phyloP scores from a whole-genome alignment of 345 rosid genomes.

The Anacardium occidentale region DNA sequence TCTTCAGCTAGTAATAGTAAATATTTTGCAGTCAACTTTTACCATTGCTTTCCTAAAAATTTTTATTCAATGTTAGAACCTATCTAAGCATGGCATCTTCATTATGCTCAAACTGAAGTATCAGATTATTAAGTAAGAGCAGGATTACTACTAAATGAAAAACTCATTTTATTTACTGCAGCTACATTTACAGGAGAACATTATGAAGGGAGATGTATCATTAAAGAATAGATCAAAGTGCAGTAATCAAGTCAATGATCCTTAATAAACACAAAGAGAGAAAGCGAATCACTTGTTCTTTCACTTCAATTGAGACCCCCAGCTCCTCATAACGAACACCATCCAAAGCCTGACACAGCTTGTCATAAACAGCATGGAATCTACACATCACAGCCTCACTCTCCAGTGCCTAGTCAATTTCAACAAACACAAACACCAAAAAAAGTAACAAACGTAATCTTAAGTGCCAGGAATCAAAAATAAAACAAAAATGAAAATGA shows the following conservation, averaged over 20 bases:
- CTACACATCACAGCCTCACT: slow-evolving; percentile 55
- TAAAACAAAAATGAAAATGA: not conserved
- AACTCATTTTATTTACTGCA: too few species aligned
- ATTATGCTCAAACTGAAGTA: too few species aligned
- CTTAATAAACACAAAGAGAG: not conserved
- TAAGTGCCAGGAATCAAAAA: not conserved
- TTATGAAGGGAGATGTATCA: not conserved
- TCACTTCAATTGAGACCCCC: slow-evolving; percentile 56
- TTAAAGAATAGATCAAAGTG: not conserved
- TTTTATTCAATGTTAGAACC: too few species aligned
- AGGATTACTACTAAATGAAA: too few species aligned
- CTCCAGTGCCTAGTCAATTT: slow-evolving; percentile 54
- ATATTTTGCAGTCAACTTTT: not conserved
- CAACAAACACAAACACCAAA: slow-evolving; percentile 6
- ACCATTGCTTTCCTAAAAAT: too few species aligned
- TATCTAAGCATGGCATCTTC: too few species aligned
- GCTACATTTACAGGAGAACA: too few species aligned
- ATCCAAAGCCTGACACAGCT: slow-evolving; percentile 47
- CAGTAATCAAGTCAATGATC: not conserved
- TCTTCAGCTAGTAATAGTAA: not conserved
- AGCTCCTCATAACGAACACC: slow-evolving; percentile 43
- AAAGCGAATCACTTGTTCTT: slow-evolving; percentile 47
- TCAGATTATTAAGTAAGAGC: too few species aligned
- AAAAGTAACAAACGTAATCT: not conserved
- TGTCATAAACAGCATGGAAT: slow-evolving; percentile 52